Evolutionary conservation across 139 green algal species (phyloP), one percentile per base, ranked within the genome.

Genomic region (Trebouxia sp.): DNA sequence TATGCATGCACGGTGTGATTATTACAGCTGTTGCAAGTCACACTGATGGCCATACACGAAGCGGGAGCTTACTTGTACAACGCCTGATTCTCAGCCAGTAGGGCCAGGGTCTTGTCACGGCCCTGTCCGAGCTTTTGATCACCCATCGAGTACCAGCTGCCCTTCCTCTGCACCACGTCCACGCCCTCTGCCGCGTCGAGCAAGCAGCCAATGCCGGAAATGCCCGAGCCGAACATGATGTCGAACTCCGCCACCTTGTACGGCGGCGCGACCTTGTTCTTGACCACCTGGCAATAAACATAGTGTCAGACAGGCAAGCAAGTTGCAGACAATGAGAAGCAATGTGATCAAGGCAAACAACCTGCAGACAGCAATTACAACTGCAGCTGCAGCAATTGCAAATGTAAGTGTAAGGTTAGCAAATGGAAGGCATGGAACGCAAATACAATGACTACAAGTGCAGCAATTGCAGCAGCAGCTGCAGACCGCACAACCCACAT

Each of bases 211-310:
- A 90, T 67, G 38, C 75, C 76, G 80, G 90, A 91, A 83, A 98
- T 95, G 79, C 95, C 95, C 14, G 81, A 67, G n/a, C 58, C 35
- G 66, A 84, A 67, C 62, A 96, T 83, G 78, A 99, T 95, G 86
- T 99, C 96, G 81, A 99, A 96, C 80, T 96, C 88, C 12, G 91
- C 93, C 45, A 91, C 58, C 76, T 90, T 91, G 85, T 90, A 90
- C 1, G 92, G 92, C 28, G 92, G 89, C 6, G 91, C 90, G 28
- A 94, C 86, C 86, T 99, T 99, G 93, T 99, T 99, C 90, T 99
- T 99, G 2, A 92, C 92, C 26, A 97, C 89, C 82, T 93, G 77
- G n/a, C n/a, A n/a, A n/a, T n/a, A n/a, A n/a, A n/a, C n/a, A n/a
- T n/a, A n/a, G n/a, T n/a, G n/a, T n/a, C n/a, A n/a, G n/a, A n/a